phyloP scores from a whole-genome alignment of 108 stramenopile species.

The Cylindrotheca closterium region DNA sequence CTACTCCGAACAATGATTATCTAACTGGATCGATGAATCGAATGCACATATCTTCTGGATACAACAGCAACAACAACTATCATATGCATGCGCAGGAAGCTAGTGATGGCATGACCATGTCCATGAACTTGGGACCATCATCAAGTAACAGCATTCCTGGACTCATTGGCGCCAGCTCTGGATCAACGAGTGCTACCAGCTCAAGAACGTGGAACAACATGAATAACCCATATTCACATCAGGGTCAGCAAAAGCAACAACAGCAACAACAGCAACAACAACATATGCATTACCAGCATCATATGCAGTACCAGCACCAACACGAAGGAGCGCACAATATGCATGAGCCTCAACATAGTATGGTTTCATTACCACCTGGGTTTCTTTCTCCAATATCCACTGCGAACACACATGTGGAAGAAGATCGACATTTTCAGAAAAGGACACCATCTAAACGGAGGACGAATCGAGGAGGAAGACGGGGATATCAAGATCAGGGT shows the following conservation, averaged over 20 bases:
- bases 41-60: background rate
- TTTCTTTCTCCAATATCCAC: background rate
- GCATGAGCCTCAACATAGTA: no score
- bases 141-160: conserved; percentile 17
- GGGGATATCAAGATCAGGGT: background rate
- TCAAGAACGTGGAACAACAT: background rate
- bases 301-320: background rate
- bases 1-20: background rate
- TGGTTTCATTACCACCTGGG: background rate
- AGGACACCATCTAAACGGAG: background rate
- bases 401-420: background rate
- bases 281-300: background rate
- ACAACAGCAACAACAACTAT: background rate
- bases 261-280: conserved; percentile 3
- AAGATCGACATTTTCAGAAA: background rate
- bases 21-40: background rate
- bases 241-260: conserved; percentile 3
- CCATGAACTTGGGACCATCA: background rate
- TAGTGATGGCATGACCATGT: no score
- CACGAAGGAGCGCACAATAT: no score
- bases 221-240: background rate
- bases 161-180: conserved; percentile 27
- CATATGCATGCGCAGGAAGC: background rate
- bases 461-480: background rate
- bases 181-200: conserved; percentile 14